Percentiles rank a stretch among this genome's conserved stretches.
Conservation (phyloP, 768 basidiomycete genomes). For the Suillus paluster region DNA sequence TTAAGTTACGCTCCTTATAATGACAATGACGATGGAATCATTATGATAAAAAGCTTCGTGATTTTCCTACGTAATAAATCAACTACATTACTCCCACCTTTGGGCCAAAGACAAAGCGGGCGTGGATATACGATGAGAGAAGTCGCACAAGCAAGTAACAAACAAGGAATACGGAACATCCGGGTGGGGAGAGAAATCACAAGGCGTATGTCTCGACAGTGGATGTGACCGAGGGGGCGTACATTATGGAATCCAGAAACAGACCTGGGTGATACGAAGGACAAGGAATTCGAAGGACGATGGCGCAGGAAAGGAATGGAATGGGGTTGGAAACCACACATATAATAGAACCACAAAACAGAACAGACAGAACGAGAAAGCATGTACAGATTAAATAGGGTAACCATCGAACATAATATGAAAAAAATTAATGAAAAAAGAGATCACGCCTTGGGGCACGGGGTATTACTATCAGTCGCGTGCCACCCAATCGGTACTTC, state of each 20-base stretch:
- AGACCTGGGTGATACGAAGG: conserved; percentile 19
- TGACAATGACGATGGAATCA: background rate
- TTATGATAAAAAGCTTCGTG: background rate
- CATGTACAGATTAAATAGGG: conserved; percentile 13
- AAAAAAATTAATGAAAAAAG: conserved; percentile 1
- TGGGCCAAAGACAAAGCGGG: conserved; percentile 14
- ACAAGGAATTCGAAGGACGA: conserved; percentile 1
- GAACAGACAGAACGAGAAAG: conserved; percentile 14
- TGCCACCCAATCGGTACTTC: conserved; percentile 86
- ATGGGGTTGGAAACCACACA: conserved; percentile 7
- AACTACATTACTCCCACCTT: conserved; percentile 22
- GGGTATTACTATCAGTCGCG: conserved; percentile 60
- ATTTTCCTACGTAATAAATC: conserved; percentile 23
- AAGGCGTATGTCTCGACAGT: conserved; percentile 7
- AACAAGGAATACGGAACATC: conserved; percentile 19
- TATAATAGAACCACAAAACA: conserved; percentile 15
- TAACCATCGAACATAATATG: conserved; percentile 4
- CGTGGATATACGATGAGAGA: conserved; percentile 17
- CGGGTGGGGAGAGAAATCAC: conserved; percentile 7
- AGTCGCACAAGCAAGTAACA: conserved; percentile 17
- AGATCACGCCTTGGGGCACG: background rate
- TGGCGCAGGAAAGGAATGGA: conserved; percentile 7
- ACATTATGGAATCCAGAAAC: conserved; percentile 24
- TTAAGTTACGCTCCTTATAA: background rate
- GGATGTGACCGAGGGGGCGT: conserved; percentile 15